These are phyloP conservation scores for Boletellus dicymbophilus DNA, from an alignment of 1,284 basidiomycete genomes.

Conservation along the genomic window DNA sequence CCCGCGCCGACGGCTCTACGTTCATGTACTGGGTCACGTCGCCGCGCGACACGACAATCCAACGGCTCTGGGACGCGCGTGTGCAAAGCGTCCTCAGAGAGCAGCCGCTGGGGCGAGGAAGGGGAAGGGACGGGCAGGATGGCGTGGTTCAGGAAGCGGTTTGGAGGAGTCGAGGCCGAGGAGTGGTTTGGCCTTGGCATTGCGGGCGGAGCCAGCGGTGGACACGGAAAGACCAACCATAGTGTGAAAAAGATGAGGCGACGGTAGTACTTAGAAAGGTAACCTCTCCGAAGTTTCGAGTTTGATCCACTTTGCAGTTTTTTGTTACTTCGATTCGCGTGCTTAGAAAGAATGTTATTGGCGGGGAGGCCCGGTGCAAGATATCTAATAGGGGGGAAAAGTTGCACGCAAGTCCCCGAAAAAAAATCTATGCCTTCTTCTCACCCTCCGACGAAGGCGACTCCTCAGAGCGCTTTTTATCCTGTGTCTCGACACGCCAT, in stretches of 20 bases:
- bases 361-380: no score
- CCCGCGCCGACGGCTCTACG: conserved; percentile 85
- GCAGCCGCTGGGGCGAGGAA: conserved; percentile 67
- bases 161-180: conserved; percentile 56
- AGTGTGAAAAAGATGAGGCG: conserved; percentile 24
- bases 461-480: conserved; percentile 17
- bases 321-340: no score
- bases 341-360: no score
- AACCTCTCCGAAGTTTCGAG: no score
- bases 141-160: conserved; percentile 77
- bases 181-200: conserved; percentile 30
- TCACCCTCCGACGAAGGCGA: no score
- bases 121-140: conserved; percentile 72
- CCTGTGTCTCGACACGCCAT: conserved; percentile 13
- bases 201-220: conserved; percentile 30
- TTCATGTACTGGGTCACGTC: conserved; percentile 87
- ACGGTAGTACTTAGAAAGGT: no score
- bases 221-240: conserved; percentile 26
- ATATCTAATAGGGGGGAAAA: no score
- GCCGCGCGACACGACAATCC: conserved; percentile 85
- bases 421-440: conserved; percentile 16
- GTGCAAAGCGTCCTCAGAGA: conserved; percentile 58
- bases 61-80: conserved; percentile 77
- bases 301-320: no score
- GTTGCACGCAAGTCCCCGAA: background rate